A percentile compares a stretch with the other conserved stretches of the same genome.
phyloP scores from a whole-genome alignment of 2,329 filamentous ascomycete species.

The Fusarium bactridioides region DNA sequence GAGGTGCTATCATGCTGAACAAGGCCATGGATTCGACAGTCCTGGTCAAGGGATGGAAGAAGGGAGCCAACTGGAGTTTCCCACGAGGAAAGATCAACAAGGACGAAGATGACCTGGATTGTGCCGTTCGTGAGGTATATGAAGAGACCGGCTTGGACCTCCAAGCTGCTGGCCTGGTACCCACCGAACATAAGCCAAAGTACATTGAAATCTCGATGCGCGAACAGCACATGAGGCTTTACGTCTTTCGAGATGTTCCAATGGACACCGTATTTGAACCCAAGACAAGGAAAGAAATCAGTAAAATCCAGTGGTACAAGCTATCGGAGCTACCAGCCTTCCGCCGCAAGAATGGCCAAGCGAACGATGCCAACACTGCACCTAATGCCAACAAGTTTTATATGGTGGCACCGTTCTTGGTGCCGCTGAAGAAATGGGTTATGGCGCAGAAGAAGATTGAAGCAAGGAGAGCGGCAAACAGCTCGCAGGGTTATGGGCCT shows the following conservation, averaged over 20 bases:
- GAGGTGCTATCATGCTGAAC: constrained; percentile 93
- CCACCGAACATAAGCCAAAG: constrained; percentile 75
- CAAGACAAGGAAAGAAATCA: constrained; percentile 94
- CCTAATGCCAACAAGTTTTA: constrained; percentile 88
- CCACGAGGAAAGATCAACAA: constrained; percentile 98
- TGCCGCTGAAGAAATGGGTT: constrained; percentile 89
- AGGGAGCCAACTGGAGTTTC: constrained; percentile 95
- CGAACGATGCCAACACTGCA: constrained; percentile 61
- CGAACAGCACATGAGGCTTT: constrained; percentile 91
- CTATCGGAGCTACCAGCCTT: constrained; percentile 87
- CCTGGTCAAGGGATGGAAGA: constrained; percentile 98
- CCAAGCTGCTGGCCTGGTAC: constrained; percentile 76
- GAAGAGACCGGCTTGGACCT: constrained; percentile 96
- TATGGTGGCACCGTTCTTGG: constrained; percentile 95
- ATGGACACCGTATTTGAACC: constrained; percentile 89
- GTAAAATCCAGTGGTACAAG: constrained; percentile 95
- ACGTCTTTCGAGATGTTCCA: constrained; percentile 88
- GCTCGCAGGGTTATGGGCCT: constrained; percentile 51
- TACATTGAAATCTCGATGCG: constrained; percentile 89
- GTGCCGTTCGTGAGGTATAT: constrained; percentile 91
- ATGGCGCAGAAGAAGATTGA: constrained; percentile 82
- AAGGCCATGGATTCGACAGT: constrained; percentile 93
- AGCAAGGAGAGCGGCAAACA: constrained; percentile 54
- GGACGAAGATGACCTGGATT: constrained; percentile 92
- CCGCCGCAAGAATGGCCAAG: constrained; percentile 70